Percentiles rank a stretch among this genome's conserved stretches.
These are phyloP conservation scores for Brassica hybrid DNA, from an alignment of 441 rosid species.

Conservation along the genomic window DNA sequence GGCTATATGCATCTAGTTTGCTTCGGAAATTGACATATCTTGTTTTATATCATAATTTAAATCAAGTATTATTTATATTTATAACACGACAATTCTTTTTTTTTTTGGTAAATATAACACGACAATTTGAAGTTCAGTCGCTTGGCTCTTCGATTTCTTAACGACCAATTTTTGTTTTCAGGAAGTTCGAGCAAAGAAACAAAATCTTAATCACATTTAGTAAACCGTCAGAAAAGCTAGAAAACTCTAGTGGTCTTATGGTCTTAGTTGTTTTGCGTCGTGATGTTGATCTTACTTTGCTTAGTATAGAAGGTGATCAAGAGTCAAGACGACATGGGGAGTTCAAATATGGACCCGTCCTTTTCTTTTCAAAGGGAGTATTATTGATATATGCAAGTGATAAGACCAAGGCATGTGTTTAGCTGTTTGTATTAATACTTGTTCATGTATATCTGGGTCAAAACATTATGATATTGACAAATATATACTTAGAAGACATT, in stretches of 20 bases:
- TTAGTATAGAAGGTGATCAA: conserved; percentile 1
- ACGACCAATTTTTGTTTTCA: conserved; percentile 4
- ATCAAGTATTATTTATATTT: too few species aligned
- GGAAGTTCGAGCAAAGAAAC: conserved; percentile 29
- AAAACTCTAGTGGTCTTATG: conserved; percentile 29
- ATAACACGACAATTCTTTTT: too few species aligned
- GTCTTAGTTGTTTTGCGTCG: conserved; percentile 25
- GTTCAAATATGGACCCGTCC: conserved; percentile 7
- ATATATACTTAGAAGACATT: too few species aligned
- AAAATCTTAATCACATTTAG: conserved; percentile 29
- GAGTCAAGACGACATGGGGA: conserved; percentile 19
- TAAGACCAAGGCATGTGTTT: background rate
- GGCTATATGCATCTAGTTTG: background rate
- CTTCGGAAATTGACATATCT: too few species aligned
- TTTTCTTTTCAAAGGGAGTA: background rate
- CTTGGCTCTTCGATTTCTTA: conserved; percentile 44
- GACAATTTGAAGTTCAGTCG: conserved; percentile 34
- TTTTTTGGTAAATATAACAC: background rate
- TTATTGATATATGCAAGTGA: background rate
- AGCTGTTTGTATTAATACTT: too few species aligned
- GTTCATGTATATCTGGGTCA: background rate
- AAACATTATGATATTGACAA: background rate
- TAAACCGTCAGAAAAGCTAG: conserved; percentile 38
- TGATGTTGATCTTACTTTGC: conserved; percentile 13
- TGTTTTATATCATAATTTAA: too few species aligned